A percentile compares a stretch with the other conserved stretches of the same genome.
Evolutionary conservation across 176 grass and related monocot species (phyloP).

Genomic region (Aegilops bicornis): DNA sequence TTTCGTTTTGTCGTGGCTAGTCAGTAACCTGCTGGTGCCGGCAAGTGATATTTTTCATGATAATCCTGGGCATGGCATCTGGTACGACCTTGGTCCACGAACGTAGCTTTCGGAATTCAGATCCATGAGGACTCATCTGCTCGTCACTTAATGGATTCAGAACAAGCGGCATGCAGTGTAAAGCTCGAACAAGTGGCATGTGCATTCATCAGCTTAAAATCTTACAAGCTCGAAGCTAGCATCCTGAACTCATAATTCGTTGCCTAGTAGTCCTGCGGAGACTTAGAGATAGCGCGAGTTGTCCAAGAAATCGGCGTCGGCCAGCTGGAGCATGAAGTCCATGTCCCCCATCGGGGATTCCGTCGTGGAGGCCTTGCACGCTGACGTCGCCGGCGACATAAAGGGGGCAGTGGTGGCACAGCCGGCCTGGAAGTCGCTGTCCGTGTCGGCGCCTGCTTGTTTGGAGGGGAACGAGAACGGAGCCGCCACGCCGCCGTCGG

Average conservation of each 20-base stretch:
- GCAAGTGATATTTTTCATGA: constrained; percentile 1
- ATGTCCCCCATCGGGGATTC: constrained; percentile 32
- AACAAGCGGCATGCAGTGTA: not conserved
- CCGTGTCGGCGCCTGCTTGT: not conserved
- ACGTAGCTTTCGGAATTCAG: constrained; percentile 6
- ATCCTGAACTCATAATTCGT: not conserved
- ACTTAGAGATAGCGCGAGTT: constrained; percentile 35
- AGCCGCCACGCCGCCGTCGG: not conserved
- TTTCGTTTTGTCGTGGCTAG: not conserved
- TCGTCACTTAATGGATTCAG: not conserved
- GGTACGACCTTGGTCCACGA: not conserved
- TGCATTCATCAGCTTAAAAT: no score
- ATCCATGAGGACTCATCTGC: not conserved
- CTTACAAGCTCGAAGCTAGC: not conserved
- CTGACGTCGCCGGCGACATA: constrained; percentile 13
- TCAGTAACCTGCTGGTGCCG: not conserved
- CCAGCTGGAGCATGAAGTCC: constrained; percentile 55
- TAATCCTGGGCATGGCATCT: not conserved
- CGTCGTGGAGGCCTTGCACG: constrained; percentile 22
- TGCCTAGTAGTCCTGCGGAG: not conserved
- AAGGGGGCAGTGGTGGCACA: not conserved
- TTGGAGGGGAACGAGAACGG: constrained; percentile 9
- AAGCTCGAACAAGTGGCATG: not conserved
- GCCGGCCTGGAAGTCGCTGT: not conserved
- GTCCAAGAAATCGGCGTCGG: constrained; percentile 42